Conservation (phyloP, 2,329 filamentous ascomycete species). For the Colletotrichum sp. region DNA sequence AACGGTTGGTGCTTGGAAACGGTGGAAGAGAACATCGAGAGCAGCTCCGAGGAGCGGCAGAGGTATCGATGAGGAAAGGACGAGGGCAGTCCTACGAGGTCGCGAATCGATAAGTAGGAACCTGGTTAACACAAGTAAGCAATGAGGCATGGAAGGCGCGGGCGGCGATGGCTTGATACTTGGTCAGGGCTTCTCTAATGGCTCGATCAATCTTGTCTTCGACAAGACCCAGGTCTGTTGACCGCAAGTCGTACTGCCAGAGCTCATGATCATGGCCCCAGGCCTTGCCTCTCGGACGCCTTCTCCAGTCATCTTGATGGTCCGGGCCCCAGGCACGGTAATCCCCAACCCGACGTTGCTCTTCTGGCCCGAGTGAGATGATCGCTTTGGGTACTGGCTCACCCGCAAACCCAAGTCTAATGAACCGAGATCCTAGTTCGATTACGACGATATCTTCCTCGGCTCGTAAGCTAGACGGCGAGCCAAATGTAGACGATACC, state of each 20-base stretch:
- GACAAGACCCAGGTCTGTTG: slow-evolving; percentile 77
- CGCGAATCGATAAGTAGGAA: slow-evolving; percentile 75
- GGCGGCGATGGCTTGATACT: slow-evolving; percentile 55
- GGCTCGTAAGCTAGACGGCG: slow-evolving; percentile 64
- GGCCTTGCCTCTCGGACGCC: slow-evolving; percentile 45
- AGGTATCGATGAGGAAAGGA: slow-evolving; percentile 78
- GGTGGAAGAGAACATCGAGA: slow-evolving; percentile 79
- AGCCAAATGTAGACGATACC: slow-evolving; percentile 60
- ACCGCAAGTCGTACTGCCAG: slow-evolving; percentile 77
- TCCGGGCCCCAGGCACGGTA: slow-evolving; percentile 72
- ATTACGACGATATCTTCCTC: slow-evolving; percentile 88
- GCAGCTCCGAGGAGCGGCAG: slow-evolving; percentile 77
- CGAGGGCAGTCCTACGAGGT: slow-evolving; percentile 73
- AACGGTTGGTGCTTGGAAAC: slow-evolving; percentile 79
- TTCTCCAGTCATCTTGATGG: slow-evolving; percentile 53
- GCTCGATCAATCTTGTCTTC: slow-evolving; percentile 86
- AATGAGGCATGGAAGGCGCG: background rate
- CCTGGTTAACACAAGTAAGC: slow-evolving; percentile 37
- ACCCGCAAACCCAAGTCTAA: slow-evolving; percentile 86
- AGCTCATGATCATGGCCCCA: slow-evolving; percentile 75
- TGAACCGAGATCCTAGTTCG: slow-evolving; percentile 78
- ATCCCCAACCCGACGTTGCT: slow-evolving; percentile 79
- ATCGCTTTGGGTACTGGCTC: slow-evolving; percentile 76
- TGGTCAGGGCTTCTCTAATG: slow-evolving; percentile 81
- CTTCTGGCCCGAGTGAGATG: slow-evolving; percentile 74